Percentiles rank a stretch among this genome's conserved stretches.
phyloP scores from a whole-genome alignment of 2,329 filamentous ascomycete genomes.

The Westerdykella ornata region DNA sequence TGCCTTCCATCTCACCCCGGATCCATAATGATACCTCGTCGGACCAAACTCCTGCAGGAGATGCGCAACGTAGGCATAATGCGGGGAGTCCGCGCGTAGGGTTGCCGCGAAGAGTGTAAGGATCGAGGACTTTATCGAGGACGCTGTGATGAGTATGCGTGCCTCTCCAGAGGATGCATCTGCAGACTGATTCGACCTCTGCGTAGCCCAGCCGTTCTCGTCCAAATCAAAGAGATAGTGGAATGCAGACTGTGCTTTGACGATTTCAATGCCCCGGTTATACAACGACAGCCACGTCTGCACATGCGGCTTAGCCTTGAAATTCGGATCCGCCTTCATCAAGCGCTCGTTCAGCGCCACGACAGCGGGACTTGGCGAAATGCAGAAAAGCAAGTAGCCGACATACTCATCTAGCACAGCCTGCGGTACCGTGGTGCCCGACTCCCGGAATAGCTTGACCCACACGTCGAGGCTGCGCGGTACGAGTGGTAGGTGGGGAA shows the following conservation, averaged over 20 bases:
- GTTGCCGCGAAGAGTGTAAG: slow-evolving; percentile 13
- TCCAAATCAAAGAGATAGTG: background rate
- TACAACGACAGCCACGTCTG: slow-evolving; percentile 23
- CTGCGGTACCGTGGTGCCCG: slow-evolving; percentile 9
- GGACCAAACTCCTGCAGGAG: slow-evolving; percentile 1
- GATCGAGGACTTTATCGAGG: slow-evolving; percentile 2
- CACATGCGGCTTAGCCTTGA: slow-evolving; percentile 6
- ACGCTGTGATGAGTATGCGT: slow-evolving; percentile 5
- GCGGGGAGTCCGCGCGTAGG: slow-evolving; percentile 7
- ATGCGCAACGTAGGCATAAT: background rate
- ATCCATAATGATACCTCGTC: background rate
- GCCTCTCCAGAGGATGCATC: background rate
- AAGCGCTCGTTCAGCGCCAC: slow-evolving; percentile 15
- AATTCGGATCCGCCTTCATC: slow-evolving; percentile 1
- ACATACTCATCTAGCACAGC: slow-evolving; percentile 20
- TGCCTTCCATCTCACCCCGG: background rate
- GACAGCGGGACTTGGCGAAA: slow-evolving; percentile 17
- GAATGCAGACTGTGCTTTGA: background rate
- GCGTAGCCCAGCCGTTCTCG: background rate
- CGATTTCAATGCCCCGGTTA: slow-evolving; percentile 3
- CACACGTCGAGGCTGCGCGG: slow-evolving; percentile 8
- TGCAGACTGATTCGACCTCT: background rate
- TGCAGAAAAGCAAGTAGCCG: slow-evolving; percentile 14
- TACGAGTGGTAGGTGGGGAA: slow-evolving; percentile 8
- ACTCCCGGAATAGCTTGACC: slow-evolving; percentile 3